A percentile compares a stretch with the other conserved stretches of the same genome.
Conservation (phyloP, 202 grass and related monocot species). For the Brachypodium distachyon region DNA sequence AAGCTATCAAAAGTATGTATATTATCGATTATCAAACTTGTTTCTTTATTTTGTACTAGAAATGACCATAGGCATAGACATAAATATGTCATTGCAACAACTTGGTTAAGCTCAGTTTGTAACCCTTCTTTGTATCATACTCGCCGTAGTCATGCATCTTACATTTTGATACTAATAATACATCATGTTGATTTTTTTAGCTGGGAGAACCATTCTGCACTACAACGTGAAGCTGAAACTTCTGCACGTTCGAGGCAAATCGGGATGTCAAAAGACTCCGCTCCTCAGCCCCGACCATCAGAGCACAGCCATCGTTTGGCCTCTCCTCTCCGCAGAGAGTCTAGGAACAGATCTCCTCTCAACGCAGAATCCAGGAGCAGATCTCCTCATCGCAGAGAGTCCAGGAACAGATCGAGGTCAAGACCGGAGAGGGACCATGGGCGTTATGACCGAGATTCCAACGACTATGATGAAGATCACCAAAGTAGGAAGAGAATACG, state of each 20-base stretch:
- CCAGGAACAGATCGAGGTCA: conserved; percentile 6
- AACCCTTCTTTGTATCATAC: neutral
- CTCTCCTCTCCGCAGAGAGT: conserved; percentile 6
- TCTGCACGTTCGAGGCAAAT: neutral
- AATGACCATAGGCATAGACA: neutral
- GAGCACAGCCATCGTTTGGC: neutral
- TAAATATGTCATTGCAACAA: neutral
- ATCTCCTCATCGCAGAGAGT: neutral
- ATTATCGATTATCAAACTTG: neutral
- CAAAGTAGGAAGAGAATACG: conserved; percentile 22
- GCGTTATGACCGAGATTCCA: neutral
- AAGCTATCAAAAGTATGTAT: conserved; percentile 24
- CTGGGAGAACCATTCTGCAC: neutral
- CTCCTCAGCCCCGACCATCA: neutral
- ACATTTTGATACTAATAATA: neutral
- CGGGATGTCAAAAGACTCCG: neutral
- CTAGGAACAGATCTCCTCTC: neutral
- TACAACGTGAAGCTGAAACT: neutral
- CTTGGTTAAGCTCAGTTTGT: neutral
- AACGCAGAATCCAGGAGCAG: neutral
- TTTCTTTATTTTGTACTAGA: neutral
- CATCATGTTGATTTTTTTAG: neutral
- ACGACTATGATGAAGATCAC: conserved; percentile 5
- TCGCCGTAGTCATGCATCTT: no score
- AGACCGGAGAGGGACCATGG: conserved; percentile 17